phyloP scores from a whole-genome alignment of 2,329 filamentous ascomycete species.

The Ascochyta pisi region DNA sequence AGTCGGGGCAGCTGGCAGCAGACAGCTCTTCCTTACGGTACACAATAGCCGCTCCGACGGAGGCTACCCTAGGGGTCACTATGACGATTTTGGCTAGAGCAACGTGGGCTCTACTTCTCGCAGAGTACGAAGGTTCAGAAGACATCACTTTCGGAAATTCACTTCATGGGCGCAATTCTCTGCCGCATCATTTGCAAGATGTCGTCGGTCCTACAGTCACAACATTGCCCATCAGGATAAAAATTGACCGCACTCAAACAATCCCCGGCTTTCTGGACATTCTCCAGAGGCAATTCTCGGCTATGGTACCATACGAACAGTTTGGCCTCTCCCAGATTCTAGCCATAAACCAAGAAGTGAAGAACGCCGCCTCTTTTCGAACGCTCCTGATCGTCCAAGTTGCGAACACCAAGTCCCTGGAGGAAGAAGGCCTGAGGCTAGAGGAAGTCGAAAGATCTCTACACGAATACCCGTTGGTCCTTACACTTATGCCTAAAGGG shows the following conservation, averaged over 20 bases:
- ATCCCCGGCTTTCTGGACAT: background rate
- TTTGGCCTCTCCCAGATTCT: background rate
- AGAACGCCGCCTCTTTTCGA: background rate
- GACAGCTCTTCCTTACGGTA: background rate
- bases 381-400: conserved; percentile 3
- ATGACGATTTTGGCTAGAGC: background rate
- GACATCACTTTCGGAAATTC: conserved; percentile 2
- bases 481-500: background rate
- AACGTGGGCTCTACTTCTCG: conserved; percentile 3
- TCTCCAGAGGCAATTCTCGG: background rate
- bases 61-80: background rate
- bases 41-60: background rate
- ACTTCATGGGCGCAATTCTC: conserved; percentile 1
- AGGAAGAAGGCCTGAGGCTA: background rate
- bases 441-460: conserved; percentile 5
- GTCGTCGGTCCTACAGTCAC: conserved; percentile 2
- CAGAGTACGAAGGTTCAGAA: conserved; percentile 1
- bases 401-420: background rate
- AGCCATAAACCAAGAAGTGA: background rate
- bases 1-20: background rate
- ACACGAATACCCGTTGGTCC: conserved; percentile 4
- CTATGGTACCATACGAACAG: conserved; percentile 5
- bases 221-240: background rate
- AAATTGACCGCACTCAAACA: background rate
- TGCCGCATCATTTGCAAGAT: background rate